These are phyloP conservation scores for Collybia mongolica DNA, from an alignment of 768 basidiomycete genomes.

Conservation along the genomic window DNA sequence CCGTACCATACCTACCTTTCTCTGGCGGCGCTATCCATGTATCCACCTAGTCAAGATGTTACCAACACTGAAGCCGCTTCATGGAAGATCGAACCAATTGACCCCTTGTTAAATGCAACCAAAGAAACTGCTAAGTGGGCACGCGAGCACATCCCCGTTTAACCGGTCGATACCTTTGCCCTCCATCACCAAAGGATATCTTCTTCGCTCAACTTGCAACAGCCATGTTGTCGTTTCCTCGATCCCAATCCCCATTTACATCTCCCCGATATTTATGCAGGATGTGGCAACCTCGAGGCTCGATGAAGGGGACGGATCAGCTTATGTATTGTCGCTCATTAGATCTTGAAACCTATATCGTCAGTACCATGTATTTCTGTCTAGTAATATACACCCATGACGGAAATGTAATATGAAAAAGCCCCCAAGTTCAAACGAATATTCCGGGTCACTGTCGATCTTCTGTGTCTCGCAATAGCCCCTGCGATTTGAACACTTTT, in stretches of 20 bases:
- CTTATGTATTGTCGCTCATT: too few relatives aligned
- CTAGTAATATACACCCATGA: too few relatives aligned
- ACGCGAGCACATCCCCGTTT: slow-evolving; percentile 48
- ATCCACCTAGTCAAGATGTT: slow-evolving; percentile 39
- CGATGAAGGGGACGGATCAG: slow-evolving; percentile 21
- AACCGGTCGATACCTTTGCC: background rate
- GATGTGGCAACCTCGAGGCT: slow-evolving; percentile 14
- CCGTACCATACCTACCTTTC: slow-evolving; percentile 95
- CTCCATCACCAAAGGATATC: background rate
- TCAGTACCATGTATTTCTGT: too few relatives aligned
- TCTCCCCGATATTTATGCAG: background rate
- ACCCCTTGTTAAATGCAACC: slow-evolving; percentile 72
- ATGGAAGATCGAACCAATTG: slow-evolving; percentile 61
- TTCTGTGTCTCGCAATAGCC: too few relatives aligned
- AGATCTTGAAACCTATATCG: too few relatives aligned
- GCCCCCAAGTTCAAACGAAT: too few relatives aligned
- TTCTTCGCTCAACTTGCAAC: background rate
- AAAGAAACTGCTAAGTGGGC: slow-evolving; percentile 69
- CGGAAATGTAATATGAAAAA: too few relatives aligned
- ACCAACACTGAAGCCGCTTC: slow-evolving; percentile 28
- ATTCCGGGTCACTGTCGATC: too few relatives aligned
- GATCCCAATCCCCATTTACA: slow-evolving; percentile 2
- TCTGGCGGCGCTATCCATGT: slow-evolving; percentile 76
- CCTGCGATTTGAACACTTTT: too few relatives aligned
- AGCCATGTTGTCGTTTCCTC: background rate